Evolutionary conservation across 495 filamentous ascomycete species (phyloP).

Genomic region (Penicillium maclennaniae): DNA sequence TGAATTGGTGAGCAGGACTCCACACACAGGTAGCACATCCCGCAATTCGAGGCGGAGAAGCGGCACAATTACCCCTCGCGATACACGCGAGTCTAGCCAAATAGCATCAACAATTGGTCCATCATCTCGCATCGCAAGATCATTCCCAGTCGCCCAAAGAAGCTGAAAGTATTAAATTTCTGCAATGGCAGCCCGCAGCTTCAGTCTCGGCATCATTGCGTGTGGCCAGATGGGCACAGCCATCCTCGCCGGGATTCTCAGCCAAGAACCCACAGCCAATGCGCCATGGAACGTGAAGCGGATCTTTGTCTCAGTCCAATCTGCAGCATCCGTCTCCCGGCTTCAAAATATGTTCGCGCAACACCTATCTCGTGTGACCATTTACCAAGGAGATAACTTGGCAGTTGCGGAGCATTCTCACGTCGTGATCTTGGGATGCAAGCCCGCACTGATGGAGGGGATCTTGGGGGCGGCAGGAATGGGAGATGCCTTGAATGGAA

Average conservation of each 20-base stretch:
- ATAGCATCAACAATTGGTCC: neutral
- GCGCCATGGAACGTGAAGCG: neutral
- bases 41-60: neutral
- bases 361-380: neutral
- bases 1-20: too few relatives aligned
- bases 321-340: neutral
- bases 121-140: neutral
- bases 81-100: neutral
- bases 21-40: too few relatives aligned
- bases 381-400: neutral
- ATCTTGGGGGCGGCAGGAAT: neutral
- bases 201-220: neutral
- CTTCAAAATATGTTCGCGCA: neutral
- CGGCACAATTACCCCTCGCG: neutral
- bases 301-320: neutral
- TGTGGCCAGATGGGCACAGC: neutral
- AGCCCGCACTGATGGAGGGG: neutral
- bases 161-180: neutral
- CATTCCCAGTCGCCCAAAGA: neutral
- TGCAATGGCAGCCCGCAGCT: neutral
- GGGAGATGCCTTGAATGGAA: neutral
- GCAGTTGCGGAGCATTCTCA: neutral
- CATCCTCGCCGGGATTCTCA: neutral
- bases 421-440: neutral
- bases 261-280: neutral